A percentile compares a stretch with the other conserved stretches of the same genome.
Conservation (phyloP, 225 moss, liverwort and hornwort genomes). For the Antitrichia curtipendula region DNA sequence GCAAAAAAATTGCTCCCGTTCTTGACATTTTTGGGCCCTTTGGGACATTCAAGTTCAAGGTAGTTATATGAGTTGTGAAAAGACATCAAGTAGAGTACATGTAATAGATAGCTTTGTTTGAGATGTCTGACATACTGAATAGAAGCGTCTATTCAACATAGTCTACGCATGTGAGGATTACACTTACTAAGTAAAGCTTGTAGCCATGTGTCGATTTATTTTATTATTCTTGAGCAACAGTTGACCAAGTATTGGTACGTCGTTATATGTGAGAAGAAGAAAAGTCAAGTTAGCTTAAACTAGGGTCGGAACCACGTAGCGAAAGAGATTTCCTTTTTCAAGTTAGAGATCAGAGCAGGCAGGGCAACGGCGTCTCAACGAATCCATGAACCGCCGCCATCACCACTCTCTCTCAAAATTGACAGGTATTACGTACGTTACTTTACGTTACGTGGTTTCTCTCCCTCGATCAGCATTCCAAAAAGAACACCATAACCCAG, state of each 20-base stretch:
- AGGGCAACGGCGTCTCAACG: background rate
- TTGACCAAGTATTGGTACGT: background rate
- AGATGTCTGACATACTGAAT: background rate
- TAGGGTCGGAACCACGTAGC: background rate
- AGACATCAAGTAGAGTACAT: background rate
- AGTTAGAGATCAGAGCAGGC: background rate
- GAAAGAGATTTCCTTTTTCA: background rate
- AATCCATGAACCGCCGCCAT: background rate
- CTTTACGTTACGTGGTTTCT: background rate
- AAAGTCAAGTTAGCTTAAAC: background rate
- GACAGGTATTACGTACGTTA: background rate
- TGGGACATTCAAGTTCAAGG: background rate
- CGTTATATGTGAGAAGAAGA: too few species aligned
- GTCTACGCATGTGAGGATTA: background rate
- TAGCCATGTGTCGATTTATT: too few species aligned
- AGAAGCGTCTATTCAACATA: background rate
- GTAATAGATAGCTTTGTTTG: background rate
- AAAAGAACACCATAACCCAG: background rate
- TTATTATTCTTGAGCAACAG: background rate
- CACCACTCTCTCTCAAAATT: background rate
- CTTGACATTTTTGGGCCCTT: too few species aligned
- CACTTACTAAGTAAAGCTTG: background rate
- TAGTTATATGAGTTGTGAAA: background rate
- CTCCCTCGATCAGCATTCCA: background rate
- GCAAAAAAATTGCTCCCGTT: too few species aligned